Evolutionary conservation across 768 basidiomycete genomes (phyloP), one percentile per base, ranked within the genome.

Genomic region (Favolaschia claudopus): DNA sequence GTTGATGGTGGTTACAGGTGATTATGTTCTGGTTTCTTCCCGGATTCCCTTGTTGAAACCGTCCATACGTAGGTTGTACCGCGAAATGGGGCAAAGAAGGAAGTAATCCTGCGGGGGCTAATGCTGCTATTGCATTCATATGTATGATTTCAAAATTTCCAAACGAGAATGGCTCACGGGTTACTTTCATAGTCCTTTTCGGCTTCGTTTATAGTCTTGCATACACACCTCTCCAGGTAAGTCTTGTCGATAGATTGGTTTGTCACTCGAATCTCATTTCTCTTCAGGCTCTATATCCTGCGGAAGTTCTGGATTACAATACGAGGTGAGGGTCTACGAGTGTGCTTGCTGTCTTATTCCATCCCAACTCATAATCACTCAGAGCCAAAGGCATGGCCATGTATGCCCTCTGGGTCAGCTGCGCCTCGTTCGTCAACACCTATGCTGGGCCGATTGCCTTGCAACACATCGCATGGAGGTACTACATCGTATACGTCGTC

Each of bases 331-430:
- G 13, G 32, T 32, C 24, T 6, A 22, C 22, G 7, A 19, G 19
- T 37, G 32, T 12, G 9, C 5, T 44, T 5, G 19, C 20, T 24
- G 22, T 12, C 40, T 33, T 36, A 19, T 13, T 17, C 14, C 24
- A 29, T 9, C 27, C n/a, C 31, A 19, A 46, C 17, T n/a, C 33
- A 14, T 7, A 36, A 28, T 17, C 34, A 45, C 13, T 15, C n/a
- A 68, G 80, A 36, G 79, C 79, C 5, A 82, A 81, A 65, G 79
- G 79, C 44, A 77, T 82, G 71, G 77, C 77, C 12, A 69, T 75
- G 61, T 78, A 74, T 49, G 75, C 67, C 14, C 55, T 70, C 12
- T 55, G 57, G 13, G 69, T 70, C 20, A 64, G 60, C 40, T 65
- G 65, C 52, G 69, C 69, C 6, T 68, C 66, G 15, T 70, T 73